These are phyloP conservation scores for Aspergillus sclerotiicarbonarius DNA, from an alignment of 495 filamentous ascomycete species.

Conservation along the genomic window DNA sequence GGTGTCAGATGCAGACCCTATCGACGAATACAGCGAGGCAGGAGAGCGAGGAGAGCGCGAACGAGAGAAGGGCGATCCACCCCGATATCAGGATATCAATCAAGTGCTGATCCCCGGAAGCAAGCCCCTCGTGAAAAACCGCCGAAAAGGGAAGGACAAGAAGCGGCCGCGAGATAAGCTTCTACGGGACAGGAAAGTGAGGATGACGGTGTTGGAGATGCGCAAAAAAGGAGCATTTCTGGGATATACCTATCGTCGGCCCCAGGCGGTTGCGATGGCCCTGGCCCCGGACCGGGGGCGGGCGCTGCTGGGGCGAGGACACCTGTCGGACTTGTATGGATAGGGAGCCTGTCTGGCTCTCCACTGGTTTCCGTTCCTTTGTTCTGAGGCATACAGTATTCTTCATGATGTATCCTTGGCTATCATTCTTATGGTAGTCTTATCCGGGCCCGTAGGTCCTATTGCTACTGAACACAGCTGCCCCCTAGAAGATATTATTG, in stretches of 20 bases:
- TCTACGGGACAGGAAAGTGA: constrained; percentile 65
- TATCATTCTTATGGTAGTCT: background rate
- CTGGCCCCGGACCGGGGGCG: constrained; percentile 34
- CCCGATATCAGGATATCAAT: constrained; percentile 8
- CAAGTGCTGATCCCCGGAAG: background rate
- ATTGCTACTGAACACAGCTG: too few species aligned
- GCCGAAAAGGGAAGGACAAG: constrained; percentile 50
- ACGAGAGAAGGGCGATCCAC: constrained; percentile 17
- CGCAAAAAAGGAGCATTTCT: constrained; percentile 79
- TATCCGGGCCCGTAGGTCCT: background rate
- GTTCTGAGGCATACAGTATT: background rate
- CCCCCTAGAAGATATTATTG: background rate
- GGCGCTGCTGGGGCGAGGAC: constrained; percentile 23
- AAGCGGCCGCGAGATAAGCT: constrained; percentile 77
- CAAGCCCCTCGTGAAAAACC: constrained; percentile 11
- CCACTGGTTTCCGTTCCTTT: background rate
- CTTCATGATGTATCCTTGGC: constrained; percentile 3
- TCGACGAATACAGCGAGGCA: constrained; percentile 11
- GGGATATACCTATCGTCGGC: constrained; percentile 83
- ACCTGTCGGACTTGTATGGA: constrained; percentile 30
- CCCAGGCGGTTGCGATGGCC: constrained; percentile 39
- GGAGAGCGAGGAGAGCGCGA: background rate
- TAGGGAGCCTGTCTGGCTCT: constrained; percentile 9
- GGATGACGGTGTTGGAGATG: constrained; percentile 66
- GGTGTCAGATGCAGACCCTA: constrained; percentile 20